Evolutionary conservation across 2,329 filamentous ascomycete species (phyloP).

Genomic region (Aspergillus pseudonomiae): DNA sequence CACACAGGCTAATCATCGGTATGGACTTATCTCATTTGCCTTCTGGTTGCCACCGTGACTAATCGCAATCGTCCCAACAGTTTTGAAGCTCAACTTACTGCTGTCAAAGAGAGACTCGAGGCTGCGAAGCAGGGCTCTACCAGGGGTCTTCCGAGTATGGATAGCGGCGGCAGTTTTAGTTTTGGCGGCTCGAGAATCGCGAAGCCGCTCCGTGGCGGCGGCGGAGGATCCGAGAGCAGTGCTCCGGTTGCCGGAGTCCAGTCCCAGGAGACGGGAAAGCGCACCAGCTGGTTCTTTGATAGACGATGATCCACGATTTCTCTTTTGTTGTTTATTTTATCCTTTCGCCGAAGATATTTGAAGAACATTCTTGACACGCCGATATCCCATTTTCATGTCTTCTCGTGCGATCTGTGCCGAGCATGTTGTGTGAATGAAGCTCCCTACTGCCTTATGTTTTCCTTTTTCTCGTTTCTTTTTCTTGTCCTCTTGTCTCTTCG

Average conservation of each 20-base stretch:
- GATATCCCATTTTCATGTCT: slow-evolving; percentile 11
- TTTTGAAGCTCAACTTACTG: slow-evolving; percentile 94
- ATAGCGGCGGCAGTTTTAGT: slow-evolving; percentile 71
- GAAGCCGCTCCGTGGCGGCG: slow-evolving; percentile 63
- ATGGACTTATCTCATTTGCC: slow-evolving; percentile 45
- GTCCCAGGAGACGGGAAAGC: slow-evolving; percentile 71
- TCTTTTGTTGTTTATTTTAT: slow-evolving; percentile 31
- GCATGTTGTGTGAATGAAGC: slow-evolving; percentile 11
- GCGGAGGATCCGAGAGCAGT: slow-evolving; percentile 38
- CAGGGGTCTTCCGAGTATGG: slow-evolving; percentile 71
- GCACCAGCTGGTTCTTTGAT: slow-evolving; percentile 59
- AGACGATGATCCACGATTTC: slow-evolving; percentile 42
- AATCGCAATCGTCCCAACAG: slow-evolving; percentile 51
- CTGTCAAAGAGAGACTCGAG: slow-evolving; percentile 96
- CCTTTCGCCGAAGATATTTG: slow-evolving; percentile 27
- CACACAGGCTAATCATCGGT: slow-evolving; percentile 96
- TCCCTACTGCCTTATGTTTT: slow-evolving; percentile 9
- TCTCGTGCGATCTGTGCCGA: slow-evolving; percentile 8
- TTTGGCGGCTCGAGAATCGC: slow-evolving; percentile 66
- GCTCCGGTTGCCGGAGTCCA: slow-evolving; percentile 54
- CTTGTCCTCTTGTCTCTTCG: slow-evolving; percentile 2
- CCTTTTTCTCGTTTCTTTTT: slow-evolving; percentile 5
- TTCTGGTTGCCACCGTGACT: neutral
- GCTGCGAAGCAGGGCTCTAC: slow-evolving; percentile 91
- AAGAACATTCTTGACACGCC: slow-evolving; percentile 11